Conservation (phyloP, 225 moss, liverwort and hornwort genomes). For the Rhytidiadelphus loreus region DNA sequence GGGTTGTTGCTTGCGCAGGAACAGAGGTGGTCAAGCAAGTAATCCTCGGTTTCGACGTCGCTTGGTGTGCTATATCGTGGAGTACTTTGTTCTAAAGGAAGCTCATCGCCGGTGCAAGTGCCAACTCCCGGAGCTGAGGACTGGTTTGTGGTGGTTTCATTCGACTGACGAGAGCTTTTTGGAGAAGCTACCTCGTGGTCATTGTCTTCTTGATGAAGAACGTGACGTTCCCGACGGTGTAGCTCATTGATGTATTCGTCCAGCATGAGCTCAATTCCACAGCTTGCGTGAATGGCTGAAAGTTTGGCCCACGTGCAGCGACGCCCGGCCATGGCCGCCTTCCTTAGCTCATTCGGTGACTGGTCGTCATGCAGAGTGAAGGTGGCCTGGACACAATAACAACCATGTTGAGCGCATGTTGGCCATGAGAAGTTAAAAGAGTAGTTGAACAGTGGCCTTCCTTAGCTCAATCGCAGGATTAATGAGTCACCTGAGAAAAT, state of each 20-base stretch:
- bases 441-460: neutral
- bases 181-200: neutral
- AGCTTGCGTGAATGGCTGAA: constrained; percentile 82
- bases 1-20: constrained; percentile 3
- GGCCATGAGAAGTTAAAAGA: neutral
- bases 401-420: neutral
- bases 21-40: constrained; percentile 34
- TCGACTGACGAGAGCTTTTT: neutral
- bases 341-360: constrained; percentile 47
- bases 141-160: neutral
- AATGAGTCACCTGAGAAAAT: constrained; percentile 47
- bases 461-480: neutral
- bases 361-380: constrained; percentile 4
- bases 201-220: constrained; percentile 4
- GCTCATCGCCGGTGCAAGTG: neutral
- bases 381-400: constrained; percentile 10
- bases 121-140: neutral
- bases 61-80: constrained; percentile 8
- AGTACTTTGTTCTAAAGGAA: neutral
- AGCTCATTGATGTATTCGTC: constrained; percentile 79
- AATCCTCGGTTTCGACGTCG: constrained; percentile 30
- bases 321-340: constrained; percentile 79
- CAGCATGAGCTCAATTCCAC: constrained; percentile 73
- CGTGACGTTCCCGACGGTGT: constrained; percentile 32
- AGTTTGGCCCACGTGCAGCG: constrained; percentile 85